phyloP scores from a whole-genome alignment of 768 basidiomycete species.

The Tulasnella sp. region DNA sequence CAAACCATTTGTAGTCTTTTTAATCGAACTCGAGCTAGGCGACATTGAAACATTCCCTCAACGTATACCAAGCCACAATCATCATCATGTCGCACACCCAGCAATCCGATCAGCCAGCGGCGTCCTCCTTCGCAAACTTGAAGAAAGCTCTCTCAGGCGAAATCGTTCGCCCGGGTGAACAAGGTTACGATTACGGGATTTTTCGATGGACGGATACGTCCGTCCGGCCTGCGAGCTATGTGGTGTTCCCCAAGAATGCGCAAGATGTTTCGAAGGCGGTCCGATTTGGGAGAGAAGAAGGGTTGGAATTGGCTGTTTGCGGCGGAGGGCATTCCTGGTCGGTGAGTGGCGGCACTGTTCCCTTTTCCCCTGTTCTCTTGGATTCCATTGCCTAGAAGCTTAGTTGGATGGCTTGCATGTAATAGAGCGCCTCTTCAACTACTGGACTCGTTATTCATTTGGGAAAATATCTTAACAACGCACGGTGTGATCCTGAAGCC shows the following conservation, averaged over 20 bases:
- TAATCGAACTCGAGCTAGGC: too few relatives aligned
- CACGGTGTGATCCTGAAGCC: slow-evolving; percentile 28
- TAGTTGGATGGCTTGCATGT: neutral
- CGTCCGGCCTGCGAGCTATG: slow-evolving; percentile 1
- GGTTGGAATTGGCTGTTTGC: slow-evolving; percentile 27
- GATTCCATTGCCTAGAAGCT: slow-evolving; percentile 27
- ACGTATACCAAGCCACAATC: neutral
- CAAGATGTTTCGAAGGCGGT: slow-evolving; percentile 25
- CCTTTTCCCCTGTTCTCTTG: neutral
- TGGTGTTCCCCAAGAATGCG: slow-evolving; percentile 24
- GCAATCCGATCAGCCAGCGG: neutral
- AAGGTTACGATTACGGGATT: neutral
- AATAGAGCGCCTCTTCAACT: slow-evolving; percentile 27
- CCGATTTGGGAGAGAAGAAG: slow-evolving; percentile 21
- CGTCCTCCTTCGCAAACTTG: neutral
- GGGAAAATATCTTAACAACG: slow-evolving; percentile 27
- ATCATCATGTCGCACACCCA: neutral
- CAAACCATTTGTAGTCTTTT: too few relatives aligned
- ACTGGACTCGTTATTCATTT: slow-evolving; percentile 34
- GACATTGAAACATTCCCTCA: neutral
- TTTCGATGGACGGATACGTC: neutral
- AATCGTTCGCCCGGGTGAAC: neutral
- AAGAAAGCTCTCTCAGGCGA: neutral
- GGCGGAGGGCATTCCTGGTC: slow-evolving; percentile 29
- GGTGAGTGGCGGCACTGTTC: neutral